Conservation (phyloP, 495 filamentous ascomycete species). For the Neurospora sp. region DNA sequence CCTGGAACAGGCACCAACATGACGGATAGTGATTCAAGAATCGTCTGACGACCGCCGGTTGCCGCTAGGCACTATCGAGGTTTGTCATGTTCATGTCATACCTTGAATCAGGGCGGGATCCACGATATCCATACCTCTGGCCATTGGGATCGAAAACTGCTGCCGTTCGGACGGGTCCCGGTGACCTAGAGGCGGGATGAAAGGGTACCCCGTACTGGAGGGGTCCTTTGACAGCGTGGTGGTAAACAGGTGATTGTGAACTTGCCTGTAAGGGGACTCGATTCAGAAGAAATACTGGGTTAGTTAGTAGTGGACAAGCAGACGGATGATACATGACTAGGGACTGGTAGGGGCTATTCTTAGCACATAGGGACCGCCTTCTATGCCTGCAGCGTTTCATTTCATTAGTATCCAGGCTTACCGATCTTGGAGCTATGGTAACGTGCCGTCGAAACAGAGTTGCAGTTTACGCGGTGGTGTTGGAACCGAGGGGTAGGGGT, state of each 20-base stretch:
- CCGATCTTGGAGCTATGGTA: conserved; percentile 30
- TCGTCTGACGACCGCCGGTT: conserved; percentile 13
- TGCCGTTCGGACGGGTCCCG: not conserved
- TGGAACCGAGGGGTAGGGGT: conserved; percentile 1
- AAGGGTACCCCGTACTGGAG: not conserved
- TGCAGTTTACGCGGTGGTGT: conserved; percentile 14
- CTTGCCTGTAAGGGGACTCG: conserved; percentile 1
- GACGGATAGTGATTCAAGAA: not conserved
- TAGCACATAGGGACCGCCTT: conserved; percentile 29
- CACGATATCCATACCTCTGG: not conserved
- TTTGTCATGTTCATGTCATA: conserved; percentile 29
- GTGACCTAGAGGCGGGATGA: not conserved
- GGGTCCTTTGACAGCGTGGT: conserved; percentile 19
- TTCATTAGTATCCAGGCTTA: conserved; percentile 29
- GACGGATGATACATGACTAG: conserved; percentile 20
- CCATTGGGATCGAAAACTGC: not conserved
- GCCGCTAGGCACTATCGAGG: conserved; percentile 7
- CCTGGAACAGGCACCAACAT: not conserved
- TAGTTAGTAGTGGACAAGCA: conserved; percentile 8
- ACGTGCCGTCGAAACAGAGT: conserved; percentile 29
- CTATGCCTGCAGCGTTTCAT: conserved; percentile 28
- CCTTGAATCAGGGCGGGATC: not conserved
- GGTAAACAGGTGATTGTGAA: conserved; percentile 3
- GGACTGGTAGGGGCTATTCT: conserved; percentile 24
- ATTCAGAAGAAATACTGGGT: conserved; percentile 7